Evolutionary conservation across 2,329 filamentous ascomycete species (phyloP), one percentile per base, ranked within the genome.

Genomic region (Arthrobotrys entomopaga): DNA sequence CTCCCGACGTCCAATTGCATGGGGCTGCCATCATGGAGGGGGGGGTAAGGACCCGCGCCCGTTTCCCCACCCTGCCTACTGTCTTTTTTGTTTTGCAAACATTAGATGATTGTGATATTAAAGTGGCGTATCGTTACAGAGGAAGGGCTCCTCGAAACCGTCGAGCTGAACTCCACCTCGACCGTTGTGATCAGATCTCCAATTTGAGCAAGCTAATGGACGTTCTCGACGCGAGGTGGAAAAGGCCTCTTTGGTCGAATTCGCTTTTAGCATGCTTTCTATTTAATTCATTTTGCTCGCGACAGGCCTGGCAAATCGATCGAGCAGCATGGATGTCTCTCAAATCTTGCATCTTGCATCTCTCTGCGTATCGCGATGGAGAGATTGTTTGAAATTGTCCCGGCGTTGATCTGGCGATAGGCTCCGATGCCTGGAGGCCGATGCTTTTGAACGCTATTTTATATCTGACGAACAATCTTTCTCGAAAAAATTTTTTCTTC

Each of bases 341-440:
- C 42, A 40, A 22, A 69, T 69, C 56, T 63, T 63, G 56, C 49
- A 61, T 73, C 57, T 46, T 54, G 49, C 54, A 59, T 59, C 16
- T 65, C 49, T 13, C 15, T 24, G 52, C 59, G 49, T 34, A 8
- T 34, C 29, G 29, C 6, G 29, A 34, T 54, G 48, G 43, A n/a
- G n/a, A 4, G 3, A 19, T 13, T 43, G 52, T 52, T 66, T 66
- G 57, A 70, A 64, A 70, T 70, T 70, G 52, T 70, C 43, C 57
- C 58, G 52, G 54, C 46, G 70, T 63, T 66, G 70, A 74, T 74
- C 70, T 48, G 60, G 57, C 24, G 56, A 63, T 64, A 73, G 69
- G 69, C 61, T 73, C 61, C 69, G 61, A 73, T 5, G 46, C 53
- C 48, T 53, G 26, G 34, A n/a, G 11, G 50, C 50, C 26, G 24